Conservation (phyloP, 2,329 filamentous ascomycete genomes). For the Davidsoniella eucalypti region DNA sequence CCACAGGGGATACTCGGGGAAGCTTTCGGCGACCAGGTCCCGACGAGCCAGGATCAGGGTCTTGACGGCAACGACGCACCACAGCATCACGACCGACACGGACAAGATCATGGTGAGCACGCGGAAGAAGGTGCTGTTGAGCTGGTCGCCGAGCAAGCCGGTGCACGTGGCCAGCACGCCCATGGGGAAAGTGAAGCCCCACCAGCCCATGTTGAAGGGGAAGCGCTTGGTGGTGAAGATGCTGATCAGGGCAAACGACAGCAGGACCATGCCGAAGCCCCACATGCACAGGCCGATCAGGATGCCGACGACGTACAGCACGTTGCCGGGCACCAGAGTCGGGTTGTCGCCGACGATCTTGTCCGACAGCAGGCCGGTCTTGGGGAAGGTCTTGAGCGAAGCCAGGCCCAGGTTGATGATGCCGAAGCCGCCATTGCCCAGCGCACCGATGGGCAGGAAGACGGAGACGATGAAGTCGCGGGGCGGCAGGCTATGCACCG, state of each 20-base stretch:
- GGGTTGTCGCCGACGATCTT: conserved; percentile 15
- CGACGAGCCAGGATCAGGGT: conserved; percentile 21
- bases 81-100: conserved; percentile 25
- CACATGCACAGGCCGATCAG: conserved; percentile 27
- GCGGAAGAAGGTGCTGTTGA: conserved; percentile 28
- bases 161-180: conserved; percentile 29
- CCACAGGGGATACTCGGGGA: conserved; percentile 11
- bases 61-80: conserved; percentile 25
- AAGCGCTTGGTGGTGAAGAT: conserved; percentile 24
- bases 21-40: conserved; percentile 12
- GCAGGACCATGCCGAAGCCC: conserved; percentile 29
- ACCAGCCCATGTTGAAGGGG: conserved; percentile 32
- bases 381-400: conserved; percentile 25
- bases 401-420: conserved; percentile 35
- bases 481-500: conserved; percentile 47
- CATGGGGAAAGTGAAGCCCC: conserved; percentile 31
- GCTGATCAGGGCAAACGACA: conserved; percentile 27
- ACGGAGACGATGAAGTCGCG: conserved; percentile 51
- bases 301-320: conserved; percentile 44
- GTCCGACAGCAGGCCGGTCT: conserved; percentile 25
- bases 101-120: conserved; percentile 25
- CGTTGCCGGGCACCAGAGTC: conserved; percentile 23
- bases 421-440: conserved; percentile 49
- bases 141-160: conserved; percentile 23
- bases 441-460: conserved; percentile 49